Evolutionary conservation across 2,329 filamentous ascomycete species (phyloP), one percentile per base, ranked within the genome.

Genomic region (Lachnum nothofagi): DNA sequence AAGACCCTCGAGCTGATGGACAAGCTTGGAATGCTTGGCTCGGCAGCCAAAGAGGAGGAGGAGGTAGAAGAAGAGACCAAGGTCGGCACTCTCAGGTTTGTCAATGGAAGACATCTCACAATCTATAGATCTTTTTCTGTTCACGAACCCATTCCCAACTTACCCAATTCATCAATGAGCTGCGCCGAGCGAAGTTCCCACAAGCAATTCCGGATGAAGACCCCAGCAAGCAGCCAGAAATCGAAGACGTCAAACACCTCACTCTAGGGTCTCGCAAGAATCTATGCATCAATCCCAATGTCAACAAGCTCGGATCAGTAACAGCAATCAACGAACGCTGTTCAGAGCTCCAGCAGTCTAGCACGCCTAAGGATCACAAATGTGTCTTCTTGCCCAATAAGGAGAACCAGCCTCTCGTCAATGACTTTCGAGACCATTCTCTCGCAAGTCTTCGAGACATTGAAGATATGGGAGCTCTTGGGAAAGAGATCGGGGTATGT

Each of bases 321-420:
- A 83, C 86, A 0, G 88, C 89, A 5, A 95, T 98, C 69, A 98
- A 97, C 62, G 93, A 98, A 65, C 79, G 85, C 10, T 98, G 93
- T 62, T 74, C 91, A 5, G 93, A 98, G 61, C 72, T 98, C 20
- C 93, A 98, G 64, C 85, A 95, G 65, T 72, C 86, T 0, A 77
- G 78, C 48, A 64, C 60, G 20, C 70, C 80, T 1, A 73, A 78
- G 47, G 77, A 83, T 10, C 82, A 83, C 57, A 83, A 78, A 62
- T 98, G 93, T 63, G 70, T 79, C 0, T 95, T 83, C 62, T 72
- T 95, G 12, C 89, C 89, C 0, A 85, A 76, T n/a, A 83, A 88
- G 48, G 86, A 93, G 2, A 85, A 86, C 17, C 73, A 89, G 44
- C 71, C 76, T 4, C 71, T 86, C 22, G 80, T 88, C 0, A 80